Conservation (phyloP, 371 early-diverging fungal species). For the Chytridium lagenaria region DNA sequence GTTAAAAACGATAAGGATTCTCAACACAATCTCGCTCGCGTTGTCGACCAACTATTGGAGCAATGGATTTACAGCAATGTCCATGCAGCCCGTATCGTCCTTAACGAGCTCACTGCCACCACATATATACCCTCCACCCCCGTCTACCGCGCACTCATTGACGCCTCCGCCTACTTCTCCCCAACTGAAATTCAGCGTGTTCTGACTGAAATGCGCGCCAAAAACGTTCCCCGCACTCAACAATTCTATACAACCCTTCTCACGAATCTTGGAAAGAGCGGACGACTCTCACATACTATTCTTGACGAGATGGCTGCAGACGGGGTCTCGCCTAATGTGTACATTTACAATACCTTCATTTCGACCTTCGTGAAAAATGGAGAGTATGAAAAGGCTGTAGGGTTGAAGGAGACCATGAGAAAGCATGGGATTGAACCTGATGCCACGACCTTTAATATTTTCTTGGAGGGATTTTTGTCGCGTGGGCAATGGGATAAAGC, state of each 20-base stretch:
- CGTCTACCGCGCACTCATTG: background rate
- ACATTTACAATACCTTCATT: constrained; percentile 56
- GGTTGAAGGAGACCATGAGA: constrained; percentile 48
- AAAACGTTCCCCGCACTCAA: background rate
- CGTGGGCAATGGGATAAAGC: constrained; percentile 46
- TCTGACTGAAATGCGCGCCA: background rate
- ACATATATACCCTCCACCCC: background rate
- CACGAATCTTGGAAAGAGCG: background rate
- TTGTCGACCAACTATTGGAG: background rate
- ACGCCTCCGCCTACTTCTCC: background rate
- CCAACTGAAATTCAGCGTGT: background rate
- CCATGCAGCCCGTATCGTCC: background rate
- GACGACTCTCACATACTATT: background rate
- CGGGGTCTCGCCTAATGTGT: constrained; percentile 43
- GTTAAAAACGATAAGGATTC: background rate
- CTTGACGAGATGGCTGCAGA: constrained; percentile 39
- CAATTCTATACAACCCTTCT: background rate
- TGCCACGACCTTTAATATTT: constrained; percentile 34
- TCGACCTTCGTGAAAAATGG: constrained; percentile 48
- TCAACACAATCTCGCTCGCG: background rate
- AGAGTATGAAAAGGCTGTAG: constrained; percentile 41
- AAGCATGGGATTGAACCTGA: constrained; percentile 29
- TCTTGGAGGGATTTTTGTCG: constrained; percentile 52
- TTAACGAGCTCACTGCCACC: background rate
- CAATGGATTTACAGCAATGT: background rate